phyloP scores from a whole-genome alignment of 2,329 filamentous ascomycete genomes.

The Sporothrix variecibatus region DNA sequence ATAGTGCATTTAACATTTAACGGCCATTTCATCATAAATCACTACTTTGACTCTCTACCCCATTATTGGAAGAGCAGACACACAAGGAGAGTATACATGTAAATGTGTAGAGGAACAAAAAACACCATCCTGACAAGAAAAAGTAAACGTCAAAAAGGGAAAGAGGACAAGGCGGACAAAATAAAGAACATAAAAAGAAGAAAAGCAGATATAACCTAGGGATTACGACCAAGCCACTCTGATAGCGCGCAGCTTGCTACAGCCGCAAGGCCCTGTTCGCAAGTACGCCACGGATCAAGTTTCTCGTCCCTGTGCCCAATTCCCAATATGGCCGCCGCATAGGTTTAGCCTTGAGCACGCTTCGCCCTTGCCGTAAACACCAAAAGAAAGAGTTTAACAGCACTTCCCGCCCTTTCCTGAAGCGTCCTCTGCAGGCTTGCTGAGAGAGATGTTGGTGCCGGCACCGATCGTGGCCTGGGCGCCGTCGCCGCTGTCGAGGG shows the following conservation, averaged over 20 bases:
- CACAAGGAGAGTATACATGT: conserved; percentile 20
- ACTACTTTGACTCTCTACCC: conserved; percentile 7
- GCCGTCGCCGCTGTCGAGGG: conserved; percentile 84
- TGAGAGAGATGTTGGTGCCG: conserved; percentile 82
- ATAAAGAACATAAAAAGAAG: background rate
- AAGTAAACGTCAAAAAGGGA: conserved; percentile 18
- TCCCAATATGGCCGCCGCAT: background rate
- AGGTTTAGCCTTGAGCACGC: background rate
- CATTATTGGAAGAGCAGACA: conserved; percentile 8
- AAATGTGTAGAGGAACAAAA: conserved; percentile 18
- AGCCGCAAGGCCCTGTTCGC: conserved; percentile 3
- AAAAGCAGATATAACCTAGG: conserved; percentile 8
- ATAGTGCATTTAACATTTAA: background rate
- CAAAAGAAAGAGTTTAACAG: conserved; percentile 58
- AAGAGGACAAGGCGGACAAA: background rate
- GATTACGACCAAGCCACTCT: background rate
- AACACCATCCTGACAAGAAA: conserved; percentile 26
- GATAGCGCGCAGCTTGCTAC: background rate
- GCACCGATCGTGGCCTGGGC: conserved; percentile 77
- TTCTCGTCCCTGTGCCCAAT: conserved; percentile 26
- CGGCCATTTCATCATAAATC: conserved; percentile 2
- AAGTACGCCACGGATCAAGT: conserved; percentile 27
- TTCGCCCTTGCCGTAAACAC: background rate
- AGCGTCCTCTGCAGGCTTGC: conserved; percentile 75
- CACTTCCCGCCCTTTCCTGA: conserved; percentile 79